These are phyloP conservation scores for Orobanche coerulescens DNA, from an alignment of 257 asterid genomes.

Conservation along the genomic window DNA sequence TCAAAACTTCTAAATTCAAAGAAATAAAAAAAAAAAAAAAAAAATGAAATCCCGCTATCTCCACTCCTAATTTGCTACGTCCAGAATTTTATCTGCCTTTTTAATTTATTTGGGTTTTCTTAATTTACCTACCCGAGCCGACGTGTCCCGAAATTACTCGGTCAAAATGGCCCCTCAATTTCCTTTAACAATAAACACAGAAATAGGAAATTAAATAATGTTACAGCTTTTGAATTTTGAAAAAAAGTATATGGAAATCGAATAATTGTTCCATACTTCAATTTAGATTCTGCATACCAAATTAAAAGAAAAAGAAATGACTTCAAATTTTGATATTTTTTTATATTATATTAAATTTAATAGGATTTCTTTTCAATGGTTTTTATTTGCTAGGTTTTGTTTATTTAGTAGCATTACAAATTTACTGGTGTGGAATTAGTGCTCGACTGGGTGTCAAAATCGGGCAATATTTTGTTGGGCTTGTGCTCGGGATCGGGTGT, in stretches of 20 bases:
- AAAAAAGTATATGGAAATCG: background rate
- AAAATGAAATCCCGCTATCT: slow-evolving; percentile 12
- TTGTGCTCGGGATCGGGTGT: too few relatives aligned
- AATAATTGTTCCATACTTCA: background rate
- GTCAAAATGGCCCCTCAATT: slow-evolving; percentile 25
- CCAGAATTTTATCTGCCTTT: slow-evolving; percentile 16
- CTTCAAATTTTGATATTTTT: too few relatives aligned
- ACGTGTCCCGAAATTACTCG: background rate
- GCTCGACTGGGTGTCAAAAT: background rate
- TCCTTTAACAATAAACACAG: slow-evolving; percentile 20
- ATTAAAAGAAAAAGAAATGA: background rate
- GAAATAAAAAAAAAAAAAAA: background rate
- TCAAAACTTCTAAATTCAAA: slow-evolving; percentile 41
- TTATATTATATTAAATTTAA: too few relatives aligned
- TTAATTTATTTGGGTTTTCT: background rate
- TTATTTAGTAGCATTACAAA: background rate
- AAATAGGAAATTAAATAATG: background rate
- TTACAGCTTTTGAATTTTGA: background rate
- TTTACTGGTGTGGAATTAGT: slow-evolving; percentile 11
- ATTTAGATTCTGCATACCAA: background rate
- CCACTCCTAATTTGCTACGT: slow-evolving; percentile 30
- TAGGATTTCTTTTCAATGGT: background rate
- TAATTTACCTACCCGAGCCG: background rate
- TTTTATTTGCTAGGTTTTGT: background rate
- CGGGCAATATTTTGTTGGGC: slow-evolving; percentile 8